Evolutionary conservation across 306 rosid genomes (phyloP).

Genomic region (Trifolium repens): DNA sequence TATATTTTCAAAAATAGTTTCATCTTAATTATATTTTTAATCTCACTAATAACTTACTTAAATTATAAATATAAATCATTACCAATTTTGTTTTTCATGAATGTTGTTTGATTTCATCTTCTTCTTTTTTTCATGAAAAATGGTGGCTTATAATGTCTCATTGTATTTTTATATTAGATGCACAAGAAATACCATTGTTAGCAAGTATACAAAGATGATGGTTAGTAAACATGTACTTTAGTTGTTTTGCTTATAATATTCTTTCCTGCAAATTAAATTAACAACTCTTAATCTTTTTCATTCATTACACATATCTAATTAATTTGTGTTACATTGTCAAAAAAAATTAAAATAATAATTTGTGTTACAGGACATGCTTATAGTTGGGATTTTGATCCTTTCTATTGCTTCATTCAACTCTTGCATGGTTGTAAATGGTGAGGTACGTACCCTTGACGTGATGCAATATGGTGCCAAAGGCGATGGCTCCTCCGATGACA

Average conservation of each 20-base stretch:
- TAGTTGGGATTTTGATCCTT: constrained; percentile 11
- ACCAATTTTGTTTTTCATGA: too few relatives aligned
- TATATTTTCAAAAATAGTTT: neutral
- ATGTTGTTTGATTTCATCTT: neutral
- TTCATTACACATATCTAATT: too few relatives aligned
- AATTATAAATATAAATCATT: too few relatives aligned
- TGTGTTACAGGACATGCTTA: constrained; percentile 3
- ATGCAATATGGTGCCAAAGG: constrained; percentile 48
- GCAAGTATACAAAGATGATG: neutral
- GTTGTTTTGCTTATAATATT: neutral
- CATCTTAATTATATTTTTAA: neutral
- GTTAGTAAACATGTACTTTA: neutral
- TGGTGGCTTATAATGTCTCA: neutral
- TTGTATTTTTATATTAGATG: neutral
- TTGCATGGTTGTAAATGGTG: neutral
- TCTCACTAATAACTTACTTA: too few relatives aligned
- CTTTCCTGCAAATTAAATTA: neutral
- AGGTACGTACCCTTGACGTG: constrained; percentile 15
- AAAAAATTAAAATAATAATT: too few relatives aligned
- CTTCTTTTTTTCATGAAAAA: too few relatives aligned
- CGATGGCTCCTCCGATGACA: constrained; percentile 45
- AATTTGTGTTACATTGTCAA: constrained; percentile 9
- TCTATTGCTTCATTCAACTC: constrained; percentile 22
- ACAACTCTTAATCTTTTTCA: neutral
- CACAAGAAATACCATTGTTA: neutral